A percentile compares a stretch with the other conserved stretches of the same genome.
These are phyloP conservation scores for Zelopaecilomyces penicillatus DNA, from an alignment of 2,329 filamentous ascomycete genomes.

Conservation along the genomic window DNA sequence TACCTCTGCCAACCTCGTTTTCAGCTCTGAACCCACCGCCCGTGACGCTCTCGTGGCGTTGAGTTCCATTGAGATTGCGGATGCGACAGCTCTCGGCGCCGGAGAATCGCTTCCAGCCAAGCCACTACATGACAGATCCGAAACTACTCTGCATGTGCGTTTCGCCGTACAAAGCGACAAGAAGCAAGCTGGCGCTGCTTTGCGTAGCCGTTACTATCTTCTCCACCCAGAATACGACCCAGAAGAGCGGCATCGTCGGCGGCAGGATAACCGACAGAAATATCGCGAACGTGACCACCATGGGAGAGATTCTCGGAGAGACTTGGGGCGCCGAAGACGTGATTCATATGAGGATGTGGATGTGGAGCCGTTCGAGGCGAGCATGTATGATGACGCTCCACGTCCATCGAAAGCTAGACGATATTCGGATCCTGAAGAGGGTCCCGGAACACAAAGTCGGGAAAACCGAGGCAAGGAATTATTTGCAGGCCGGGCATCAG, in stretches of 20 bases:
- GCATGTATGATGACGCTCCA: constrained; percentile 70
- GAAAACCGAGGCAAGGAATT: constrained; percentile 53
- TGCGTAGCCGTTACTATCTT: constrained; percentile 84
- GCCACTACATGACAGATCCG: constrained; percentile 56
- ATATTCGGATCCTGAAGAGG: constrained; percentile 19
- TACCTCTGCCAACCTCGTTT: constrained; percentile 78
- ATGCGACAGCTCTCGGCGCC: constrained; percentile 46
- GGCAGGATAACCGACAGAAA: constrained; percentile 48
- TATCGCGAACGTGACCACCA: constrained; percentile 52
- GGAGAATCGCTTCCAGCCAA: constrained; percentile 64
- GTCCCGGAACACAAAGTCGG: constrained; percentile 19
- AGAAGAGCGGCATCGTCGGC: constrained; percentile 57
- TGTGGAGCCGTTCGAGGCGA: constrained; percentile 57
- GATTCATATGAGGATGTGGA: constrained; percentile 35
- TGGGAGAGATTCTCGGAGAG: constrained; percentile 15
- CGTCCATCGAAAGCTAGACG: constrained; percentile 19
- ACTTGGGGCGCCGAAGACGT: constrained; percentile 26
- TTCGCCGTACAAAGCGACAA: constrained; percentile 67
- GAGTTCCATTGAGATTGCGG: constrained; percentile 41
- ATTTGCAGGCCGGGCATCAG: constrained; percentile 39
- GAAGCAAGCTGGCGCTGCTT: constrained; percentile 70
- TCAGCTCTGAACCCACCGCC: constrained; percentile 46
- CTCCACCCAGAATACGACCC: constrained; percentile 85
- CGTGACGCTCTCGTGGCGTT: constrained; percentile 48
- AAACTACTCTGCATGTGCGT: constrained; percentile 62